A percentile compares a stretch with the other conserved stretches of the same genome.
These are phyloP conservation scores for Ganoderma boninense DNA, from an alignment of 1,284 basidiomycete species.

Conservation along the genomic window DNA sequence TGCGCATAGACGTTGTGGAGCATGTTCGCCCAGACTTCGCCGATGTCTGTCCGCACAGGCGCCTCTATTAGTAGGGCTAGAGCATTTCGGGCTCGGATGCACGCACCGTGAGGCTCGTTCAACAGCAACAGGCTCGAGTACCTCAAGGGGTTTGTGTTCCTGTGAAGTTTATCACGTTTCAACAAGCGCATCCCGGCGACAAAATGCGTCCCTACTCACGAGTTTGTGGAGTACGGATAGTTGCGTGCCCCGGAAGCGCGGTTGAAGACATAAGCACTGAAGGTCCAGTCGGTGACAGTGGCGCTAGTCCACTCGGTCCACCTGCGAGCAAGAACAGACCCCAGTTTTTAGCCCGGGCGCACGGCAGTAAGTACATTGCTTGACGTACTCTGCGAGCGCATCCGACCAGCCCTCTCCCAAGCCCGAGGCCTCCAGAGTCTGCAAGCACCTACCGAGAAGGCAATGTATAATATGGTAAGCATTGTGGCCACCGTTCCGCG, in stretches of 20 bases:
- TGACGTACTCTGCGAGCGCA: slow-evolving; percentile 51
- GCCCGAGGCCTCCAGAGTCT: slow-evolving; percentile 55
- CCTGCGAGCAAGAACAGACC: slow-evolving; percentile 17
- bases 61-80: no score
- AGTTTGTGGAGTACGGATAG: slow-evolving; percentile 51
- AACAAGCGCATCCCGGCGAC: neutral
- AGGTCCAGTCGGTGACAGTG: slow-evolving; percentile 48
- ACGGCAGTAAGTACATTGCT: no score
- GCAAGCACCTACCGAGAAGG: slow-evolving; percentile 48
- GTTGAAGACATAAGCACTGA: slow-evolving; percentile 49
- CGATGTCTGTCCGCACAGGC: slow-evolving; percentile 44
- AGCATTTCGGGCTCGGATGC: neutral
- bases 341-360: neutral
- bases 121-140: slow-evolving; percentile 46
- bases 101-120: slow-evolving; percentile 46
- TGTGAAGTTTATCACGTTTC: neutral
- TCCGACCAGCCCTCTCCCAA: slow-evolving; percentile 66
- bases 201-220: slow-evolving; percentile 33
- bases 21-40: slow-evolving; percentile 62
- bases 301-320: slow-evolving; percentile 50
- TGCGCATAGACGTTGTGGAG: slow-evolving; percentile 60
- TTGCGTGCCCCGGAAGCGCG: slow-evolving; percentile 45
- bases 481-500: neutral
- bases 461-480: no score
- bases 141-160: slow-evolving; percentile 26